Percentiles rank a stretch among this genome's conserved stretches.
Evolutionary conservation across 1,139 yeast genomes (phyloP).

Genomic region (Debaryomyces subglobosus): DNA sequence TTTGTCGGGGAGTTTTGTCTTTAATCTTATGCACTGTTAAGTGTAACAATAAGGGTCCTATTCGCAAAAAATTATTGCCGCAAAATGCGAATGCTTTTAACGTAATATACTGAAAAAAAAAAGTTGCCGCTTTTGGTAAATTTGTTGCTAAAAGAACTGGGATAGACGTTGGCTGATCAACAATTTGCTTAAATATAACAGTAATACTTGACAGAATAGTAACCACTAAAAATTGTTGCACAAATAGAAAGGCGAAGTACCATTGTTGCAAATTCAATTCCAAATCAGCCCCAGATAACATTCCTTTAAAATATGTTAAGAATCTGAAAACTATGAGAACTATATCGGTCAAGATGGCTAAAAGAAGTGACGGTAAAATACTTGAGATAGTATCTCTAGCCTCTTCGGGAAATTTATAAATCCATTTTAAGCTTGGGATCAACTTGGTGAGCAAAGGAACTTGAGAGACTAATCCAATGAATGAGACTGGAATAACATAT

Average conservation of each 20-base stretch:
- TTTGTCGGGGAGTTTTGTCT: constrained; percentile 64
- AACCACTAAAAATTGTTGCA: constrained; percentile 82
- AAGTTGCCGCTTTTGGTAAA: constrained; percentile 80
- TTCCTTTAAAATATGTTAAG: constrained; percentile 53
- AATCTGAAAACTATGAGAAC: constrained; percentile 55
- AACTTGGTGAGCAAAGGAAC: constrained; percentile 58
- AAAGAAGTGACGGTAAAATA: constrained; percentile 61
- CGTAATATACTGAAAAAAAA: constrained; percentile 73
- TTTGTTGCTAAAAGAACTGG: constrained; percentile 73
- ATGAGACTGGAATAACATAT: constrained; percentile 74
- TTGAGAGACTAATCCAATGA: constrained; percentile 68
- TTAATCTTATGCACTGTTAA: constrained; percentile 37
- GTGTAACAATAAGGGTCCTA: constrained; percentile 48
- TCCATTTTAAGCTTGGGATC: constrained; percentile 56
- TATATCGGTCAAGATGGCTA: constrained; percentile 58
- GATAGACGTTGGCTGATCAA: constrained; percentile 72
- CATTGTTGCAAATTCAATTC: constrained; percentile 67
- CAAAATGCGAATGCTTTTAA: constrained; percentile 73
- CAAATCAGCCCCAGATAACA: constrained; percentile 55
- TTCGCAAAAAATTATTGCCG: constrained; percentile 66
- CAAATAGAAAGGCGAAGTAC: constrained; percentile 70
- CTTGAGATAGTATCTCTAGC: constrained; percentile 57
- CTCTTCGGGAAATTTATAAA: constrained; percentile 55
- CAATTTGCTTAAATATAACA: constrained; percentile 62
- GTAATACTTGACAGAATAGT: constrained; percentile 83